Conservation (phyloP, 225 moss, liverwort and hornwort species). For the Physcomitrium patens region DNA sequence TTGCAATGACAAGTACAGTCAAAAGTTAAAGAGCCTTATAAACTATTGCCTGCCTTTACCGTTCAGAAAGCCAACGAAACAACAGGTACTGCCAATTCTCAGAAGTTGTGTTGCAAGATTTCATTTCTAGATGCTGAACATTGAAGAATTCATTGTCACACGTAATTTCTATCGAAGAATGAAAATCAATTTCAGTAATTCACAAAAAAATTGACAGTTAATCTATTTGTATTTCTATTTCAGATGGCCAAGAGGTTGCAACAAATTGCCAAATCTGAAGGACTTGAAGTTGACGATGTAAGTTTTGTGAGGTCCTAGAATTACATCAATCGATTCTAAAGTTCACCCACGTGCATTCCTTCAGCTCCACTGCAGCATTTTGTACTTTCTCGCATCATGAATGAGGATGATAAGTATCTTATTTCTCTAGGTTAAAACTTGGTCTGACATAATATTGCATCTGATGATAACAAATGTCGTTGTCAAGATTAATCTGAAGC, state of each 20-base stretch:
- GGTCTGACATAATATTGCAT: too few relatives aligned
- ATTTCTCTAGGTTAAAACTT: not conserved
- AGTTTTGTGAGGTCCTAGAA: slow-evolving; percentile 23
- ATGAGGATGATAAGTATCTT: not conserved
- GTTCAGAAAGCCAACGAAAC: slow-evolving; percentile 94
- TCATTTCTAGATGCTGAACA: not conserved
- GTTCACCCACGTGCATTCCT: not conserved
- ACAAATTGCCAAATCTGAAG: slow-evolving; percentile 88
- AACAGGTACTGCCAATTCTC: slow-evolving; percentile 63
- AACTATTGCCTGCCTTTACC: slow-evolving; percentile 86
- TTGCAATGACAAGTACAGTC: slow-evolving; percentile 92
- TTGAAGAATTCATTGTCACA: not conserved
- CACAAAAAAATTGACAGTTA: not conserved
- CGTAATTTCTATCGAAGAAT: slow-evolving; percentile 1
- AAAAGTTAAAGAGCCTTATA: slow-evolving; percentile 86
- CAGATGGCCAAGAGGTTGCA: slow-evolving; percentile 95
- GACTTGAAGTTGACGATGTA: slow-evolving; percentile 82
- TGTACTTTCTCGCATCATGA: slow-evolving; percentile 15
- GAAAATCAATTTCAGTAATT: not conserved
- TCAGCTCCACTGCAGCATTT: slow-evolving; percentile 16
- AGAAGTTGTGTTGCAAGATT: slow-evolving; percentile 2
- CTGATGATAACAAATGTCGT: too few relatives aligned
- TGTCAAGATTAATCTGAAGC: too few relatives aligned
- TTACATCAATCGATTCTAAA: not conserved
- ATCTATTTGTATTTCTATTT: slow-evolving; percentile 26